Percentiles rank a stretch among this genome's conserved stretches.
Evolutionary conservation across 345 rosid genomes (phyloP).

Genomic region (Acer yangbiense): DNA sequence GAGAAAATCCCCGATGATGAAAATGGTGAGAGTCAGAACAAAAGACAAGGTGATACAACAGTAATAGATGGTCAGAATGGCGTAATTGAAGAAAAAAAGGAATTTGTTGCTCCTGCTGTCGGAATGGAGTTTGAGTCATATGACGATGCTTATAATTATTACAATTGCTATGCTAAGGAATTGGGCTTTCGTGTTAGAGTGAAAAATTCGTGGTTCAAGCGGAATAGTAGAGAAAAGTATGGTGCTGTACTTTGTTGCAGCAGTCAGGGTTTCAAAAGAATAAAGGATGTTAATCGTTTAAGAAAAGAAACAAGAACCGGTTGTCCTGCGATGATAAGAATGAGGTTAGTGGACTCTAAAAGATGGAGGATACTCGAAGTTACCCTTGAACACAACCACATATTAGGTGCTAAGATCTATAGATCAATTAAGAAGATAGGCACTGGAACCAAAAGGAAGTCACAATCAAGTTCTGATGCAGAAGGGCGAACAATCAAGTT

Average conservation of each 20-base stretch:
- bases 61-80: conserved; percentile 39
- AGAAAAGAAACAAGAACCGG: conserved; percentile 80
- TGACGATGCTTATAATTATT: conserved; percentile 81
- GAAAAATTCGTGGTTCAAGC: conserved; percentile 82
- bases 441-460: conserved; percentile 50
- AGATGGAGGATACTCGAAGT: conserved; percentile 76
- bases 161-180: conserved; percentile 75
- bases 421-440: conserved; percentile 47
- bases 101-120: conserved; percentile 67
- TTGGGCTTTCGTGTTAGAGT: conserved; percentile 76
- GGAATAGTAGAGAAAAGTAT: conserved; percentile 74
- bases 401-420: conserved; percentile 47
- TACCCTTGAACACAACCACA: conserved; percentile 73
- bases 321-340: conserved; percentile 79
- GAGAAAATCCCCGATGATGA: conserved; percentile 44
- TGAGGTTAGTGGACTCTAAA: conserved; percentile 74
- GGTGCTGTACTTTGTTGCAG: conserved; percentile 85
- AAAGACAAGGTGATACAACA: conserved; percentile 25
- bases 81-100: conserved; percentile 42
- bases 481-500: conserved; percentile 57
- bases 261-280: conserved; percentile 75
- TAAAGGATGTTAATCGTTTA: conserved; percentile 62
- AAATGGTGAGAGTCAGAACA: conserved; percentile 13
- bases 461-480: conserved; percentile 48
- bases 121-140: conserved; percentile 88